Evolutionary conservation across 106 monocot genomes (phyloP), one percentile per base, ranked within the genome.

Genomic region (Chionographis japonica): DNA sequence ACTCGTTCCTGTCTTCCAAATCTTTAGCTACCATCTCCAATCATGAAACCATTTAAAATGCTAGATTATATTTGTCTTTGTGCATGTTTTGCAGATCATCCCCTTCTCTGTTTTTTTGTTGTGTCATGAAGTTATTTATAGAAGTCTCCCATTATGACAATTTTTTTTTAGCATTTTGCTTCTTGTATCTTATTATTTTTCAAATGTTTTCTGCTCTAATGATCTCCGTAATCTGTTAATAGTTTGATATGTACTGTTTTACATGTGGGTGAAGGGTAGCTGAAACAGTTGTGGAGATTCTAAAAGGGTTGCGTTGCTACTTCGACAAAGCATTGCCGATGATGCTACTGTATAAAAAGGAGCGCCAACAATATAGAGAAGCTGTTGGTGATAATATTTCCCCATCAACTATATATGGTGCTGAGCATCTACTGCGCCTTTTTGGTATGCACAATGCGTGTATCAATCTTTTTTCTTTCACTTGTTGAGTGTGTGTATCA

Each of bases 251-350:
- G 4, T 63, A 4, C 3, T 69, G 27, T 53, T 37, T 39, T 76
- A 43, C 14, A 17, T 54, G 35, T 72, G 40, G 15, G 2, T 68
- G 20, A 62, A 97, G 95, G 89, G 72, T 97, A 64, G 74, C 70
- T 69, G 92, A 97, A 63, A 89, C 95, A 4, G 75, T 89, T 61
- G 79, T 54, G 37, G 95, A 97, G 76, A 89, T 97, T 69, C 66
- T 97, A 18, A 97, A 92, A 72, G 95, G 92, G 9, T 41, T 97
- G 50, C 84, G 92, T 20, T 79, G 86, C 51, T 97, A 97, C 65
- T 97, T 97, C 81, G 95, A 97, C 75, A 97, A 97, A 77, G 95
- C 95, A 72, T 84, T 97, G 60, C 74, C 75, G 19, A 66, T 77
- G 6, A 84, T 92, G 80, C 84, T 97, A 78, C 60, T 97, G 38